Evolutionary conservation across 164 flowering plant species (phyloP), one percentile per base, ranked within the genome.

Genomic region (Vitis amurensis): DNA sequence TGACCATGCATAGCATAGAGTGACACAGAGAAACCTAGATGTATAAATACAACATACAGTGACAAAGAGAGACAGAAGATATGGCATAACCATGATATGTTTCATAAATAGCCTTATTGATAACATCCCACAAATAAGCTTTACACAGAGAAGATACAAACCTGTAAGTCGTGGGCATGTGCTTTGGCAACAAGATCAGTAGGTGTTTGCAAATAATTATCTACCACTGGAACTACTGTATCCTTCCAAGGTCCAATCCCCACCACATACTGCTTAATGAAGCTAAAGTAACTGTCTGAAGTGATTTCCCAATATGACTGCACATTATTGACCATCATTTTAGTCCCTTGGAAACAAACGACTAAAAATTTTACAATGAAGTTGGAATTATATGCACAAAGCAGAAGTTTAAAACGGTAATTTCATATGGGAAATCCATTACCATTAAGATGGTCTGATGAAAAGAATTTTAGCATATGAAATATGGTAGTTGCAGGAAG

Each of bases 191-290:
- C 95, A 71, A 95, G 91, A 88, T 95, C 98, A 51, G 95, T 82
- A 9, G 97, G 89, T 11, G 77, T 73, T 61, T 68, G 74, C 78
- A 91, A 65, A 77, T 85, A 88, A 67, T 91, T 89, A 23, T 88
- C 68, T 29, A 15, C 71, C 1, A 78, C 85, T 53, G 92, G 93
- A 76, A 87, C 97, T 10, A 91, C 48, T 1, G 97, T 96, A 74
- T 93, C 98, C 78, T 96, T 96, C 97, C 96, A 90, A 9, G 99
- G 98, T 71, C 99, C 98, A 79, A 96, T 93, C 11, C 97, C 99
- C 72, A 91, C 89, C 27, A 93, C 97, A 69, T 93, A 93, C 0
- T 91, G 76, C 79, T 87, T 93, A 30, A 93, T 93, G 83, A 64
- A 93, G 70, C 84, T 85, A 8, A 96, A 69, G 79, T 93, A 96